Conservation (phyloP, 352 stramenopile species). For the Globisporangium echinulatum region DNA sequence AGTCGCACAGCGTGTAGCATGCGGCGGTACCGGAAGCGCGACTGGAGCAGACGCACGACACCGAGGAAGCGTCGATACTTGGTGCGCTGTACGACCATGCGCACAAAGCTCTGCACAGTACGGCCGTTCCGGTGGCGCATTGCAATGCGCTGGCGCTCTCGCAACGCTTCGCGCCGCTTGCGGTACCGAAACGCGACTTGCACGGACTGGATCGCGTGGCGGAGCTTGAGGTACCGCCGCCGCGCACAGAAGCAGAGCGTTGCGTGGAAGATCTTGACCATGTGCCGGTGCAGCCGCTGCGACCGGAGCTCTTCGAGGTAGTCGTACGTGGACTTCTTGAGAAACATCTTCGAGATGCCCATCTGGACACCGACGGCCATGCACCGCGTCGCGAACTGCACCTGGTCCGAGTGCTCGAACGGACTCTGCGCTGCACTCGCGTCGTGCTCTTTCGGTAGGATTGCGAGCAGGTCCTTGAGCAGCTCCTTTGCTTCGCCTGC, state of each 20-base stretch:
- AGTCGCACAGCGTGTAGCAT: conserved; percentile 18
- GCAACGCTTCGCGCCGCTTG: conserved; percentile 23
- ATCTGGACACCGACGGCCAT: conserved; percentile 84
- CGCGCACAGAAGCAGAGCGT: conserved; percentile 57
- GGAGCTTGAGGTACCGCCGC: conserved; percentile 47
- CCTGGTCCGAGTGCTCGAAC: conserved; percentile 64
- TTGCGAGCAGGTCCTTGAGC: conserved; percentile 84
- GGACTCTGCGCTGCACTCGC: conserved; percentile 61
- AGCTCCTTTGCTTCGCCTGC: conserved; percentile 58
- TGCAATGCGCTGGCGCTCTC: conserved; percentile 25
- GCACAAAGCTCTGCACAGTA: conserved; percentile 51
- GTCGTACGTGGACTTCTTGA: conserved; percentile 88
- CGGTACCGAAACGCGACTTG: conserved; percentile 63
- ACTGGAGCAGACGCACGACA: conserved; percentile 64
- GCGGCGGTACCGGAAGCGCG: conserved; percentile 52
- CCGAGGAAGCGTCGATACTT: conserved; percentile 45
- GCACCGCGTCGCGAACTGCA: conserved; percentile 53
- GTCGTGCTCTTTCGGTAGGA: conserved; percentile 87
- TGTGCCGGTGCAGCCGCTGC: conserved; percentile 55
- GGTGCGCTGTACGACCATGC: conserved; percentile 42
- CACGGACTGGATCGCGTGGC: conserved; percentile 40
- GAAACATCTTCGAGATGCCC: conserved; percentile 94
- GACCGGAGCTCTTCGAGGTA: conserved; percentile 88
- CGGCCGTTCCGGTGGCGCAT: conserved; percentile 33
- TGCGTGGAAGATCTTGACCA: conserved; percentile 68